A percentile compares a stretch with the other conserved stretches of the same genome.
Evolutionary conservation across 2,329 filamentous ascomycete species (phyloP).

Genomic region (Trichoderma harzianum): DNA sequence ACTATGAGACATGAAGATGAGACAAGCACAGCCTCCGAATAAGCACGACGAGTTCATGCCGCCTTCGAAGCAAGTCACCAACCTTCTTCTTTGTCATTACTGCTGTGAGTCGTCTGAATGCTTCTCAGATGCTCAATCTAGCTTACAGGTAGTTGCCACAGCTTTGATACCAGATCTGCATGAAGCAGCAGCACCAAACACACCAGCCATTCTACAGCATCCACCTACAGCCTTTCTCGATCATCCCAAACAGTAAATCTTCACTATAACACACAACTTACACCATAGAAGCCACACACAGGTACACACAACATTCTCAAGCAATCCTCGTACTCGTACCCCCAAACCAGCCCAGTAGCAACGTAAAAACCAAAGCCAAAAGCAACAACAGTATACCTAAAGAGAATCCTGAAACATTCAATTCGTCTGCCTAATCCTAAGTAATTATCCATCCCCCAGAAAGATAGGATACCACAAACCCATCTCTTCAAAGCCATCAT

Average conservation of each 20-base stretch:
- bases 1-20: neutral
- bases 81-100: neutral
- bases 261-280: neutral
- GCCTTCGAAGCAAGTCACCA: neutral
- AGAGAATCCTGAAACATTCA: neutral
- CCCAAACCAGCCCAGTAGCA: neutral
- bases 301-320: neutral
- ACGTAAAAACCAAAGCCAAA: neutral
- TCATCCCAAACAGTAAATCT: neutral
- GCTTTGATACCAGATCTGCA: neutral
- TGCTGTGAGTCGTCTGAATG: neutral
- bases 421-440: neutral
- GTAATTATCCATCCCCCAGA: neutral
- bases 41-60: neutral
- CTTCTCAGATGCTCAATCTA: neutral
- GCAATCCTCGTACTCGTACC: neutral
- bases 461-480: neutral
- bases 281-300: neutral
- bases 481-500: neutral
- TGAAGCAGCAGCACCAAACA: neutral
- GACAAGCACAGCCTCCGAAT: slow-evolving; percentile 10
- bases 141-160: neutral
- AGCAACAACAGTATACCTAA: neutral
- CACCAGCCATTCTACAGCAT: neutral
- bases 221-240: neutral